A percentile compares a stretch with the other conserved stretches of the same genome.
These are phyloP conservation scores for Clavaria fumosa DNA, from an alignment of 768 basidiomycete genomes.

Conservation along the genomic window DNA sequence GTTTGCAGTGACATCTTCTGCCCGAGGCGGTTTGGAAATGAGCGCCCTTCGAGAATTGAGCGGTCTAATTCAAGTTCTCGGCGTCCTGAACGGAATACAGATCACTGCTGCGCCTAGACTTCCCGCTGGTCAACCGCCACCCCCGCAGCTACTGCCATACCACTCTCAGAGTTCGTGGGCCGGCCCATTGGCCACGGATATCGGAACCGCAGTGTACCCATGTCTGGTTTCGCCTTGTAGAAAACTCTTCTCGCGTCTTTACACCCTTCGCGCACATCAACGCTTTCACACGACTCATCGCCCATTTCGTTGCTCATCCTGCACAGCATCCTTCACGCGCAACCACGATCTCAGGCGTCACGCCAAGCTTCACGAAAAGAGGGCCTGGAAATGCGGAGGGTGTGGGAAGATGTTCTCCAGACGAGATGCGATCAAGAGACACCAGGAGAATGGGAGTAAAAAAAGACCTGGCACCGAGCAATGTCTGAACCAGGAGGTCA, in stretches of 20 bases:
- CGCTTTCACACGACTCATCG: slow-evolving; percentile 48
- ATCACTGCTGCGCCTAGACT: slow-evolving; percentile 36
- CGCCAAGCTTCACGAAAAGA: slow-evolving; percentile 51
- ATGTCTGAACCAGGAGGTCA: slow-evolving; percentile 43
- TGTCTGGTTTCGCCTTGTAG: slow-evolving; percentile 50
- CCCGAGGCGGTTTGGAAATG: slow-evolving; percentile 35
- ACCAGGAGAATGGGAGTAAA: slow-evolving; percentile 44
- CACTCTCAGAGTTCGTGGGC: slow-evolving; percentile 15
- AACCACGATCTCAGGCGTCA: slow-evolving; percentile 77
- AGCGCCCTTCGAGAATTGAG: slow-evolving; percentile 57
- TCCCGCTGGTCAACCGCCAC: slow-evolving; percentile 15
- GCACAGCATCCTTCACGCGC: slow-evolving; percentile 63
- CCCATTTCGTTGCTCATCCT: slow-evolving; percentile 46
- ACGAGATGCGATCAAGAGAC: slow-evolving; percentile 68
- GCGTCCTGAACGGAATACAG: slow-evolving; percentile 63
- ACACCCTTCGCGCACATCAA: slow-evolving; percentile 56
- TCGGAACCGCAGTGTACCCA: slow-evolving; percentile 67
- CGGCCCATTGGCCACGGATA: slow-evolving; percentile 26
- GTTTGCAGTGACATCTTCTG: slow-evolving; percentile 59
- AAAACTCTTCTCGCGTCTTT: slow-evolving; percentile 57
- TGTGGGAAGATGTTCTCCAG: slow-evolving; percentile 63
- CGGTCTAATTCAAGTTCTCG: slow-evolving; percentile 71
- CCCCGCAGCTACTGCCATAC: slow-evolving; percentile 17
- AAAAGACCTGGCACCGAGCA: slow-evolving; percentile 34
- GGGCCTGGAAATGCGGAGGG: slow-evolving; percentile 58